These are phyloP conservation scores for Nicotiana undulata DNA, from an alignment of 257 asterid genomes.

Conservation along the genomic window DNA sequence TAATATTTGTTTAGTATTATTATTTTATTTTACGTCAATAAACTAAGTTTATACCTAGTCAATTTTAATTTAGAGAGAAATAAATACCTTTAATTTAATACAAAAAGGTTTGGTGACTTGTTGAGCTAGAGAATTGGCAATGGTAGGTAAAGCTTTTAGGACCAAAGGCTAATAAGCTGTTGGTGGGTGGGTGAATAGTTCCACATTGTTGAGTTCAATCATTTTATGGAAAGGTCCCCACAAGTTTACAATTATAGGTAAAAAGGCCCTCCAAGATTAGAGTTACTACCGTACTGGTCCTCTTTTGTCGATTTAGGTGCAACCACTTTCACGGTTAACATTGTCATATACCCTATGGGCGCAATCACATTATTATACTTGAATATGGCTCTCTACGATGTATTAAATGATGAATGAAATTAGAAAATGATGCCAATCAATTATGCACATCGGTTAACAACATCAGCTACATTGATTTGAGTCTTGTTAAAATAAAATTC, in stretches of 20 bases:
- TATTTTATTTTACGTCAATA: not conserved
- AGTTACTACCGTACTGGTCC: too few species aligned
- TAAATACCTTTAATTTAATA: not conserved
- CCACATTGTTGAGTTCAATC: not conserved
- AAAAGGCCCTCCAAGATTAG: too few species aligned
- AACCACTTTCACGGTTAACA: not conserved
- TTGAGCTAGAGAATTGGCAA: not conserved
- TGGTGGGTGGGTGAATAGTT: not conserved
- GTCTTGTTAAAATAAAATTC: not conserved
- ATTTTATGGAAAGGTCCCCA: not conserved
- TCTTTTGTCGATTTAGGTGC: not conserved
- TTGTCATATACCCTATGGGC: not conserved
- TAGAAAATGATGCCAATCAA: not conserved
- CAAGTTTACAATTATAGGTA: not conserved
- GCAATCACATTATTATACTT: not conserved
- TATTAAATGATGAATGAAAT: not conserved
- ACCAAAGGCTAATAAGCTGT: not conserved
- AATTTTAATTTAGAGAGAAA: not conserved
- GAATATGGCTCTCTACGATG: not conserved
- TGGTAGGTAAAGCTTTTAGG: not conserved
- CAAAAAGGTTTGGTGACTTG: not conserved
- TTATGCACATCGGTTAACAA: too few species aligned
- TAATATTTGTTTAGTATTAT: not conserved
- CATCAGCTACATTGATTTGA: too few species aligned
- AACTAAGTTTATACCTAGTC: not conserved